These are phyloP conservation scores for Sodiomyces alkalinus DNA, from an alignment of 2,329 filamentous ascomycete genomes.

Conservation along the genomic window DNA sequence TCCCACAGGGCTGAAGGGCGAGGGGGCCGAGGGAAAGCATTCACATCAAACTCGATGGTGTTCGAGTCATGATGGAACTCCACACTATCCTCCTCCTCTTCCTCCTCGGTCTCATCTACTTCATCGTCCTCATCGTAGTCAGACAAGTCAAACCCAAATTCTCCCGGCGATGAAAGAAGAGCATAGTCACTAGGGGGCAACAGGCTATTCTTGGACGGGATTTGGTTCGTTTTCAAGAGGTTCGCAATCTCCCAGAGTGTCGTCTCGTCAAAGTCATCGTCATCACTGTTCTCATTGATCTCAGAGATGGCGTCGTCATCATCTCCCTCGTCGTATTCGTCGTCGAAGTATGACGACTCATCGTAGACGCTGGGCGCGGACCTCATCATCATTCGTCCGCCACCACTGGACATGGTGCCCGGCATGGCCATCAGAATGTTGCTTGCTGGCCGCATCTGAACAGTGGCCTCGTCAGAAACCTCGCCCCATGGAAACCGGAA, in stretches of 20 bases:
- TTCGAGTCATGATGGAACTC: slow-evolving; percentile 12
- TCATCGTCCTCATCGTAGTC: slow-evolving; percentile 8
- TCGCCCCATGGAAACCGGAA: slow-evolving; percentile 55
- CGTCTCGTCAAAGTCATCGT: slow-evolving; percentile 43
- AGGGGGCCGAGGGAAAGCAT: slow-evolving; percentile 5
- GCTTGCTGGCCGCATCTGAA: slow-evolving; percentile 21
- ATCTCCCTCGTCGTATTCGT: slow-evolving; percentile 21
- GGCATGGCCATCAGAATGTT: slow-evolving; percentile 31
- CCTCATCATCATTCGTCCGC: too few species aligned
- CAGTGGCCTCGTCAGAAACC: slow-evolving; percentile 38
- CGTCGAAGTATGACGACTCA: slow-evolving; percentile 44
- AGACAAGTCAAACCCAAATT: slow-evolving; percentile 18
- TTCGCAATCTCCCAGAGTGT: slow-evolving; percentile 51
- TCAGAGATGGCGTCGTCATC: slow-evolving; percentile 18
- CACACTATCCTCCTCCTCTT: slow-evolving; percentile 10
- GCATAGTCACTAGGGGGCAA: too few species aligned
- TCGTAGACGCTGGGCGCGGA: slow-evolving; percentile 17
- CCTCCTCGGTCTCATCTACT: slow-evolving; percentile 12
- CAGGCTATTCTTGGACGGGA: slow-evolving; percentile 37
- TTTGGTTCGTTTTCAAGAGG: slow-evolving; percentile 34
- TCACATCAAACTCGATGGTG: slow-evolving; percentile 17
- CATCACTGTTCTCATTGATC: slow-evolving; percentile 21
- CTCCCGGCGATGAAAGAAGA: slow-evolving; percentile 13
- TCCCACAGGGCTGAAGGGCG: slow-evolving; percentile 6
- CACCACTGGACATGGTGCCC: slow-evolving; percentile 32